Evolutionary conservation across 2,329 filamentous ascomycete species (phyloP), one percentile per base, ranked within the genome.

Genomic region (Tothia fuscella): DNA sequence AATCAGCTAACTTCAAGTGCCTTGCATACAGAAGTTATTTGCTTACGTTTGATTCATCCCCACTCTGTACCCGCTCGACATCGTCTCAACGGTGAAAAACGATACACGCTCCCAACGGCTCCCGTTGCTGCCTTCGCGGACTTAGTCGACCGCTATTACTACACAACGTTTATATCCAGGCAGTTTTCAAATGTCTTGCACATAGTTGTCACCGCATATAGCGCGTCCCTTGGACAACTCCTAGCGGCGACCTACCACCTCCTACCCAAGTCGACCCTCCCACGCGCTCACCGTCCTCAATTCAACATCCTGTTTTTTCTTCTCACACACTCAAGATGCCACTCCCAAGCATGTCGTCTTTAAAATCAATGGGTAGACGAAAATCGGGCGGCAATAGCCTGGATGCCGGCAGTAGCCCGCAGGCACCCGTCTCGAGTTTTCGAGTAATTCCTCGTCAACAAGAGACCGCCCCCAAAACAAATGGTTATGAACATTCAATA

Each of bases 391-490:
- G 41, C 13, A 43, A 39, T 24, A 43, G 41, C 41, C 21, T 43
- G 16, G 41, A 43, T 17, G 41, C 19, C 14, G 17, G 13, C 32
- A 34, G n/a, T 16, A 19, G 6, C 19, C 5, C 41, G 6, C 10
- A 25, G n/a, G 33, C 41, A 6, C 32, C 41, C 22, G 24, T 26
- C 7, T 26, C 22, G 19, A 35, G 41, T 30, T 43, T 43, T 25
- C 31, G 41, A n/a, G 41, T 43, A 9, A 36, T 43, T 3, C 41
- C 41, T 43, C 41, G 41, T n/a, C n/a, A 17, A 43, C 29, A 33
- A 43, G 22, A 26, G n/a, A n/a, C n/a, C n/a, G n/a, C n/a, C n/a
- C 34, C 10, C 26, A 25, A 20, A 30, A 20, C 24, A 43, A 43
- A 20, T 38, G 22, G 9, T 21, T 32, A 19, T 24, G 34, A 30